Percentiles rank a stretch among this genome's conserved stretches.
phyloP scores from a whole-genome alignment of 192 early-diverging fungal species.

The Linnemannia exigua region DNA sequence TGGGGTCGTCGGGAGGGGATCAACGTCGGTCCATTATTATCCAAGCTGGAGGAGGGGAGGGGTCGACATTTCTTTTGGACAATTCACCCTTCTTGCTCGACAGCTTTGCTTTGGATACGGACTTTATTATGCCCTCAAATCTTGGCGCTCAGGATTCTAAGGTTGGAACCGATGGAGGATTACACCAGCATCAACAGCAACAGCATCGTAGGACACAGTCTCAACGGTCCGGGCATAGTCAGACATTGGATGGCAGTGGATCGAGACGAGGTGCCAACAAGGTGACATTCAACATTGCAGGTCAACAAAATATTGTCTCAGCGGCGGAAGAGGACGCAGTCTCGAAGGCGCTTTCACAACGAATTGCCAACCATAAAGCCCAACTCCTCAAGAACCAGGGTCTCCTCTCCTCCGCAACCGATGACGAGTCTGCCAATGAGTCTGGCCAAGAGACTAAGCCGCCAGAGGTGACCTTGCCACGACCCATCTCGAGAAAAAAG shows the following conservation, averaged over 20 bases:
- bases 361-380: constrained; percentile 37
- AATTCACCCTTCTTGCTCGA: constrained; percentile 47
- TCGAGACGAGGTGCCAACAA: constrained; percentile 34
- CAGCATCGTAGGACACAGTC: constrained; percentile 8
- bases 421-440: background rate
- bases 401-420: background rate
- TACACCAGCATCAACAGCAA: background rate
- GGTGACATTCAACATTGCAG: constrained; percentile 43
- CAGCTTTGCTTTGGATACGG: constrained; percentile 44
- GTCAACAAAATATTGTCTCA: background rate
- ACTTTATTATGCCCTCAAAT: constrained; percentile 19
- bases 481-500: constrained; percentile 28
- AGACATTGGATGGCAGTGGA: background rate
- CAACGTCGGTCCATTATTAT: constrained; percentile 23
- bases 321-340: constrained; percentile 9
- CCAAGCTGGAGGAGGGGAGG: constrained; percentile 44
- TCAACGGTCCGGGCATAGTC: background rate
- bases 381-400: constrained; percentile 16
- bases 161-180: background rate
- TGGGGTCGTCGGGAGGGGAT: background rate
- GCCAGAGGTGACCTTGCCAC: constrained; percentile 23
- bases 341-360: constrained; percentile 20
- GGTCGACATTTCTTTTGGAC: constrained; percentile 33
- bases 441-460: background rate
- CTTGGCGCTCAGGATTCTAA: background rate